Conservation (phyloP, 495 filamentous ascomycete species). For the Elasticomyces elasticus region DNA sequence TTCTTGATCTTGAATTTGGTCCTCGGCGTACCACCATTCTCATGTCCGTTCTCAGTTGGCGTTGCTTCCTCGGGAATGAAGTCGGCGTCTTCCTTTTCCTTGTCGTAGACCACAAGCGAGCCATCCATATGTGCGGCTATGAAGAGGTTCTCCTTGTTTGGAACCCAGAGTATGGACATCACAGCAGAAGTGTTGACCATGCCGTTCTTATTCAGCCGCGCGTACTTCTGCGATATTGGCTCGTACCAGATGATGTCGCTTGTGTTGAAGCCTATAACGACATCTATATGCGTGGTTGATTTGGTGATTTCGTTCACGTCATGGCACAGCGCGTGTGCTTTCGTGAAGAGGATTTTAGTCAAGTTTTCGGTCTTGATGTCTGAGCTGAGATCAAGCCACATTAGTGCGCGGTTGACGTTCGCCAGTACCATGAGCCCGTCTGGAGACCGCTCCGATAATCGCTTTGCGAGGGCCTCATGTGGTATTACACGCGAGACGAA, state of each 20-base stretch:
- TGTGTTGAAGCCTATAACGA: constrained; percentile 90
- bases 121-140: constrained; percentile 90
- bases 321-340: constrained; percentile 89
- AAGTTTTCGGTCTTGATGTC: constrained; percentile 66
- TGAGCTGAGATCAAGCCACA: constrained; percentile 66
- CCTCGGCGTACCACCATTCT: constrained; percentile 16
- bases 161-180: constrained; percentile 83
- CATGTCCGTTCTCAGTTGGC: constrained; percentile 33
- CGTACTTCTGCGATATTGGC: constrained; percentile 91
- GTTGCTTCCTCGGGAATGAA: constrained; percentile 47
- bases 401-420: constrained; percentile 87
- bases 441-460: constrained; percentile 62
- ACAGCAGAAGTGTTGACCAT: constrained; percentile 77
- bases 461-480: constrained; percentile 68
- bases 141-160: constrained; percentile 87
- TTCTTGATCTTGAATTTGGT: constrained; percentile 57
- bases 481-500: constrained; percentile 93
- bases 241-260: constrained; percentile 99
- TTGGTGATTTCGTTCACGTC: constrained; percentile 83
- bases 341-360: constrained; percentile 92
- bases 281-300: constrained; percentile 65
- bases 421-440: constrained; percentile 85
- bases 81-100: constrained; percentile 91
- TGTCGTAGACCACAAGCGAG: constrained; percentile 90
- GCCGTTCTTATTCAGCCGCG: constrained; percentile 92